A percentile compares a stretch with the other conserved stretches of the same genome.
These are phyloP conservation scores for Cardiospermum halicacabum DNA, from an alignment of 345 rosid species.

Conservation along the genomic window DNA sequence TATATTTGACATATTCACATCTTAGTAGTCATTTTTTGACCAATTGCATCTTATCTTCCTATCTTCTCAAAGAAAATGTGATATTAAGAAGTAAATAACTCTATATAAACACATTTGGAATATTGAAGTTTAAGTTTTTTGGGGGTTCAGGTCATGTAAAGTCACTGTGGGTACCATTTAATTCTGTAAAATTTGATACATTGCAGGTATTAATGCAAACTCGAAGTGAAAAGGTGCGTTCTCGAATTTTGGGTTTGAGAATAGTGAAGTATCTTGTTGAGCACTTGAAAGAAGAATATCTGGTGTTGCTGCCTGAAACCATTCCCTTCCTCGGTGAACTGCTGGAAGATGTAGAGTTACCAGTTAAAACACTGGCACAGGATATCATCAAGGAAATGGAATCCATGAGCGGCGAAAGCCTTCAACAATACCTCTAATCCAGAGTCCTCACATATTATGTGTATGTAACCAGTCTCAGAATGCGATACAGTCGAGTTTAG, in stretches of 20 bases:
- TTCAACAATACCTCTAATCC: slow-evolving; percentile 57
- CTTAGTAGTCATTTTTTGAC: neutral
- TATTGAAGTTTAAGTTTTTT: neutral
- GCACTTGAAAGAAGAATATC: slow-evolving; percentile 80
- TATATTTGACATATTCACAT: neutral
- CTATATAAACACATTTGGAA: neutral
- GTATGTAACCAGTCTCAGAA: neutral
- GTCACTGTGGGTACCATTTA: neutral
- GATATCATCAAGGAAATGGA: slow-evolving; percentile 87
- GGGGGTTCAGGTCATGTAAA: neutral
- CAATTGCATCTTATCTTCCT: neutral
- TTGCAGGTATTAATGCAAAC: slow-evolving; percentile 87
- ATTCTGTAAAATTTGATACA: neutral
- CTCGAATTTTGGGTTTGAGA: slow-evolving; percentile 73
- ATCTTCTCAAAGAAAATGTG: neutral
- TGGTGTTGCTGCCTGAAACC: slow-evolving; percentile 72
- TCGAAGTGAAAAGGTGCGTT: slow-evolving; percentile 71
- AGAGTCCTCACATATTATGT: neutral
- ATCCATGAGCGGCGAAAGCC: slow-evolving; percentile 79
- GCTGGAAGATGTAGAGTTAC: slow-evolving; percentile 75
- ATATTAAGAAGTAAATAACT: neutral
- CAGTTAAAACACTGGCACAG: slow-evolving; percentile 80
- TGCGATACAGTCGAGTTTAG: neutral
- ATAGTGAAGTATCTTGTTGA: slow-evolving; percentile 65
- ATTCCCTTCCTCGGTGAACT: slow-evolving; percentile 87